A percentile compares a stretch with the other conserved stretches of the same genome.
Conservation (phyloP, 805 yeast species). For the Citeromyces nyonsensis region DNA sequence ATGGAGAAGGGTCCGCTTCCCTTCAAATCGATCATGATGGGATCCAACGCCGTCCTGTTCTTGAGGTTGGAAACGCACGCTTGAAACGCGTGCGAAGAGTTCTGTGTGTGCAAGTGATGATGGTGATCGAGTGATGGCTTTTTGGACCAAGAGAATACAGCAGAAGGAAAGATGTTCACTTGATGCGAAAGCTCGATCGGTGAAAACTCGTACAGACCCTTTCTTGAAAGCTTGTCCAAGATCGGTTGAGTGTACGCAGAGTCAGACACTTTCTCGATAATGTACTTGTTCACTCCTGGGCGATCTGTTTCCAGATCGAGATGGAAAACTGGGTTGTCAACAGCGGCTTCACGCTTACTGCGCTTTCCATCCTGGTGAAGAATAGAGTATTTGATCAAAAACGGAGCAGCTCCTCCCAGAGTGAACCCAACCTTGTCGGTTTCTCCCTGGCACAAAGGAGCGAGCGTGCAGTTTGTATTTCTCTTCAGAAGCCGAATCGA, state of each 20-base stretch:
- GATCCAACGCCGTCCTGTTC: slow-evolving; percentile 17
- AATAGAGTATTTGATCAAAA: slow-evolving; percentile 52
- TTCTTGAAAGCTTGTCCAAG: slow-evolving; percentile 11
- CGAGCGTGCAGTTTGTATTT: slow-evolving; percentile 4
- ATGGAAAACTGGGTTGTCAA: slow-evolving; percentile 22
- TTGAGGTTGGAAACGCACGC: slow-evolving; percentile 13
- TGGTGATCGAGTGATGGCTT: slow-evolving; percentile 1
- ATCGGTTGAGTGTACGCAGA: slow-evolving; percentile 33
- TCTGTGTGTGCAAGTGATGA: neutral
- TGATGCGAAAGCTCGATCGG: slow-evolving; percentile 27
- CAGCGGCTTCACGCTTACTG: slow-evolving; percentile 22
- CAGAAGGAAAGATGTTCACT: slow-evolving; percentile 50
- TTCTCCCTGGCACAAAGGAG: slow-evolving; percentile 10
- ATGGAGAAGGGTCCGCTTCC: slow-evolving; percentile 54
- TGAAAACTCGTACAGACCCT: slow-evolving; percentile 9
- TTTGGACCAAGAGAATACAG: slow-evolving; percentile 10
- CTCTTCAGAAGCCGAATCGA: slow-evolving; percentile 5
- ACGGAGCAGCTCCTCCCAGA: slow-evolving; percentile 46
- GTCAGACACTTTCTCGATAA: slow-evolving; percentile 51
- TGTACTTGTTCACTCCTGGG: slow-evolving; percentile 49
- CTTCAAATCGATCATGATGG: slow-evolving; percentile 35
- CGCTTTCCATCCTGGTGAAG: slow-evolving; percentile 36
- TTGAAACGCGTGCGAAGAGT: slow-evolving; percentile 7
- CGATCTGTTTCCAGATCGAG: slow-evolving; percentile 22
- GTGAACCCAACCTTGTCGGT: slow-evolving; percentile 16